phyloP scores from a whole-genome alignment of 192 early-diverging fungal species.

The Podila clonocystis region DNA sequence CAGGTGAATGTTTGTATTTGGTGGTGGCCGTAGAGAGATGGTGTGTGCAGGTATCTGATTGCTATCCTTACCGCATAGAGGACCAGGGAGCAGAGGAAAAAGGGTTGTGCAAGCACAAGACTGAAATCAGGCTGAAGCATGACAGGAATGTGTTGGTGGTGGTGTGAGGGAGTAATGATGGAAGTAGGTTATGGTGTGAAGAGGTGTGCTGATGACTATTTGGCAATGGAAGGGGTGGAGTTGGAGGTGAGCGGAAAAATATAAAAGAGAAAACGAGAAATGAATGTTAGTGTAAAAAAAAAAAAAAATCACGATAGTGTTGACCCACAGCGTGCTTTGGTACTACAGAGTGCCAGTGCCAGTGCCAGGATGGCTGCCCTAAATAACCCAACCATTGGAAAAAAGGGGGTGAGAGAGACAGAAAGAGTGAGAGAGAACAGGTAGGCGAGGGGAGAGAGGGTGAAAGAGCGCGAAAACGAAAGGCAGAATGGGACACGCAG shows the following conservation, averaged over 20 bases:
- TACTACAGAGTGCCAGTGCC: no score
- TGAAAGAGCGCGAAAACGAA: not conserved
- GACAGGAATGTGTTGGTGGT: not conserved
- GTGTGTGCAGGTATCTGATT: not conserved
- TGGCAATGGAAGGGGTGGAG: not conserved
- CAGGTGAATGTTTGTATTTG: no score
- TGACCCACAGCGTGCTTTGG: no score
- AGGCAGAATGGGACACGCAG: not conserved
- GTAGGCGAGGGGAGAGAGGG: not conserved
- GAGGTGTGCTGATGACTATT: not conserved
- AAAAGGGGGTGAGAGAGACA: not conserved
- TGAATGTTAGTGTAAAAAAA: not conserved
- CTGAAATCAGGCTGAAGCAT: constrained; percentile 26
- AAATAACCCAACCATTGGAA: not conserved
- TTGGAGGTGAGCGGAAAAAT: not conserved
- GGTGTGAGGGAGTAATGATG: not conserved
- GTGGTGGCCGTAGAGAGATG: not conserved
- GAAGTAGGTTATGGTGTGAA: not conserved
- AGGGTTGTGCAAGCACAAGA: constrained; percentile 38
- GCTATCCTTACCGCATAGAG: constrained; percentile 31
- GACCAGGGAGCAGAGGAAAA: constrained; percentile 40
- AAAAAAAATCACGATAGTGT: no score
- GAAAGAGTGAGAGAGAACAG: not conserved
- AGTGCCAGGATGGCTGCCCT: constrained; percentile 3
- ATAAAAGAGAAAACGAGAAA: not conserved